Evolutionary conservation across 441 rosid genomes (phyloP), one percentile per base, ranked within the genome.

Genomic region (Metrosideros polymorpha): DNA sequence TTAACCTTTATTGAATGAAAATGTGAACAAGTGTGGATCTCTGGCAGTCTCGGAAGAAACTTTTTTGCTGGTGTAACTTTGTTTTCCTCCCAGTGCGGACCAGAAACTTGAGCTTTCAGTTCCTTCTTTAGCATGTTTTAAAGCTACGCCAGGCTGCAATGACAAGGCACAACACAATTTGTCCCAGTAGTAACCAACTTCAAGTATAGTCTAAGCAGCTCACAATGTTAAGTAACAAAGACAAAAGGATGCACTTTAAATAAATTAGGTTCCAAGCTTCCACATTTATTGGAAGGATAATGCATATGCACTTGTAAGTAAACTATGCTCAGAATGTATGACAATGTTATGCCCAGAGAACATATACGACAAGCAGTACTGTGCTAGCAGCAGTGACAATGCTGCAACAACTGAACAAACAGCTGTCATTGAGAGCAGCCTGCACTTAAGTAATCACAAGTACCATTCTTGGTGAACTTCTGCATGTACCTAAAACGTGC

Each of bases 101-200:
- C 99, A 98, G 90, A 98, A 98, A 85, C 97, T 87, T 61, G 99
- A 96, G 93, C 94, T 97, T 95, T 98, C 99, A 76, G 99, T 96
- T 89, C 99, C 99, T 96, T 97, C 99, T 91, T 97, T 98, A 71
- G 98, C 96, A 93, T 95, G 97, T 91, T 98, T 97, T 82, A 97
- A 84, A 89, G 95, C 83, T 86, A 87, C 94, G 89, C 98, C 99
- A 61, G 98, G 99, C 99, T 98, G 94, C 87, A 91, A 66, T 35
- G 1, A 35, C 47, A 71, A 71, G 79, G 79, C 47, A 71, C 79
- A 71, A 22, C 47, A 35, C 45, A 35, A 71, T 71, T 9, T 12
- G 79, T 35, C 47, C 79, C 79, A 71, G 47, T 71, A 71, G 47
- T 71, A 35, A 71, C 47, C 79, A 1, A 71, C 14, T 35, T 71